Conservation (phyloP, 1,284 basidiomycete species). For the Trametes polyzona region DNA sequence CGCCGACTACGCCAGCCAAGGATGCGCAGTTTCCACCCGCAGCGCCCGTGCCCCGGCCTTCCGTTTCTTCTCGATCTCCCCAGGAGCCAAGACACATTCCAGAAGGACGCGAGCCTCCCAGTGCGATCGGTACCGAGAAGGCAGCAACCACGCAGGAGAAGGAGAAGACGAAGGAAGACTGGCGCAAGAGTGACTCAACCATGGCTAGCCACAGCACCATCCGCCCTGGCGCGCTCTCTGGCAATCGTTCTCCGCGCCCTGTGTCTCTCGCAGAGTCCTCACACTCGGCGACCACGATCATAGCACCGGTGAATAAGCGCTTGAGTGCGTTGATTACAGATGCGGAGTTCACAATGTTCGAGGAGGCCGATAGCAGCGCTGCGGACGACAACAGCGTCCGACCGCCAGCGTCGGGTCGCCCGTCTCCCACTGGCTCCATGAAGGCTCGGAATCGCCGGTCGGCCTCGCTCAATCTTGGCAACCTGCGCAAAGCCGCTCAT, state of each 20-base stretch:
- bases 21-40: slow-evolving; percentile 16
- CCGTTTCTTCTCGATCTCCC: slow-evolving; percentile 3
- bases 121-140: slow-evolving; percentile 9
- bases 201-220: slow-evolving; percentile 69
- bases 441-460: slow-evolving; percentile 60
- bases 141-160: slow-evolving; percentile 28
- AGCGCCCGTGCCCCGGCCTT: slow-evolving; percentile 1
- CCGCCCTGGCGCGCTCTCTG: slow-evolving; percentile 52
- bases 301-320: slow-evolving; percentile 59
- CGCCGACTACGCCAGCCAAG: slow-evolving; percentile 17
- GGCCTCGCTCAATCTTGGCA: slow-evolving; percentile 58
- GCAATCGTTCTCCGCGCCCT: slow-evolving; percentile 61
- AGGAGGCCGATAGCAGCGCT: slow-evolving; percentile 37
- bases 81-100: neutral
- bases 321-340: slow-evolving; percentile 70
- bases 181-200: slow-evolving; percentile 77
- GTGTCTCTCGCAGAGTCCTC: slow-evolving; percentile 76
- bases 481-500: slow-evolving; percentile 18
- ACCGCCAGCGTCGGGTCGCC: slow-evolving; percentile 21
- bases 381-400: slow-evolving; percentile 42
- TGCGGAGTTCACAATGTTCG: slow-evolving; percentile 52
- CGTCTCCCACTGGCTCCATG: slow-evolving; percentile 37
- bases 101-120: slow-evolving; percentile 7
- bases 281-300: slow-evolving; percentile 70
- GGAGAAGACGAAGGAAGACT: slow-evolving; percentile 56